Evolutionary conservation across 2,329 filamentous ascomycete genomes (phyloP).

Genomic region (Curvularia sp.): DNA sequence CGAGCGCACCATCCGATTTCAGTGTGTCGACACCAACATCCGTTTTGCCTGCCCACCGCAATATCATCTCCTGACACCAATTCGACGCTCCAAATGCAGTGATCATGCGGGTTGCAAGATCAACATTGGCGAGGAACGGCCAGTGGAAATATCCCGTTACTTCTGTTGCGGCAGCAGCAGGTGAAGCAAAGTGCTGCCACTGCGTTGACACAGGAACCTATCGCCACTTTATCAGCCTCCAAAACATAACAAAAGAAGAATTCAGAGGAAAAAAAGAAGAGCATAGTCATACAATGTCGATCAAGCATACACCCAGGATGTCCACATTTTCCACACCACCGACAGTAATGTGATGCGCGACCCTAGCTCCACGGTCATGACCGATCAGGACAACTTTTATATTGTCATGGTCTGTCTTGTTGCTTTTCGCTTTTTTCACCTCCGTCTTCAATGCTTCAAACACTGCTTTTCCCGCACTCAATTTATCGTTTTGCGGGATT

Average conservation of each 20-base stretch:
- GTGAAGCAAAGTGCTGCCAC: neutral
- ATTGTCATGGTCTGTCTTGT: neutral
- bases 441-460: neutral
- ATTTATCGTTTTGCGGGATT: neutral
- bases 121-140: neutral
- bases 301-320: neutral
- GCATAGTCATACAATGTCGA: neutral
- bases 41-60: neutral
- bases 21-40: neutral
- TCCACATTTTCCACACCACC: neutral
- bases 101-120: neutral
- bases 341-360: neutral
- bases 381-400: neutral
- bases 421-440: neutral
- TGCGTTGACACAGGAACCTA: neutral
- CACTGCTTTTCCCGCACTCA: neutral
- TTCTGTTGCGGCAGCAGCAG: neutral
- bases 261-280: neutral
- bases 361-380: neutral
- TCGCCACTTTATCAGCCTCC: neutral
- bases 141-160: neutral
- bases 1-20: neutral
- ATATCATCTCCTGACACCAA: neutral
- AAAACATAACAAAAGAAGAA: neutral
- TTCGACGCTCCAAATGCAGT: neutral